These are phyloP conservation scores for Dimargaris verticillata DNA, from an alignment of 192 early-diverging fungal species.

Conservation along the genomic window DNA sequence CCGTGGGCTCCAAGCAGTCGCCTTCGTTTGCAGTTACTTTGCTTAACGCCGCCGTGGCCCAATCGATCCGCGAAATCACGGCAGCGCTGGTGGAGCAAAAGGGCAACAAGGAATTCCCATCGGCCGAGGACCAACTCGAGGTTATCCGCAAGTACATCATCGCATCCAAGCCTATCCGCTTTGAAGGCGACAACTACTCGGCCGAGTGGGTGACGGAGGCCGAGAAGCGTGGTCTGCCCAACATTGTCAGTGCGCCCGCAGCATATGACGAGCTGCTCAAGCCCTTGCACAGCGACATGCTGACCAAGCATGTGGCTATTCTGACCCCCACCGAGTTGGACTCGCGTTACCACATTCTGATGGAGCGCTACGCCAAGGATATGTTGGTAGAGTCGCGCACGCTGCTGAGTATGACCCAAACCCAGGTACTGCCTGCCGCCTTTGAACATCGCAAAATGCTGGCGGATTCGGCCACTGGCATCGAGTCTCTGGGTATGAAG, in stretches of 20 bases:
- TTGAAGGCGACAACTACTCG: slow-evolving; percentile 97
- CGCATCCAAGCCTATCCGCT: slow-evolving; percentile 69
- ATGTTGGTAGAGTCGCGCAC: slow-evolving; percentile 84
- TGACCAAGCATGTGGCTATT: slow-evolving; percentile 61
- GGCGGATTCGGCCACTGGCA: slow-evolving; percentile 59
- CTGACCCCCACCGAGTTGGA: slow-evolving; percentile 74
- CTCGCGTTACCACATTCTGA: slow-evolving; percentile 89
- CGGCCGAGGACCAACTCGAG: slow-evolving; percentile 71
- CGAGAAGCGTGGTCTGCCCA: slow-evolving; percentile 84
- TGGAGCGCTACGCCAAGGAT: slow-evolving; percentile 97
- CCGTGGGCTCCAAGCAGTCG: slow-evolving; percentile 95
- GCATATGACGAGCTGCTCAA: slow-evolving; percentile 74
- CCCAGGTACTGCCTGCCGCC: slow-evolving; percentile 76
- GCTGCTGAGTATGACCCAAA: slow-evolving; percentile 58
- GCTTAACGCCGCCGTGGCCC: slow-evolving; percentile 81
- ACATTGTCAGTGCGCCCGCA: slow-evolving; percentile 79
- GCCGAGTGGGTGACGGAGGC: slow-evolving; percentile 87
- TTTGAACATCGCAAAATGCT: slow-evolving; percentile 79
- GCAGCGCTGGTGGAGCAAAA: slow-evolving; percentile 60
- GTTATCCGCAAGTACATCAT: slow-evolving; percentile 78
- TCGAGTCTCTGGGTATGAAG: slow-evolving; percentile 41
- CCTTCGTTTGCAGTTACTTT: slow-evolving; percentile 90
- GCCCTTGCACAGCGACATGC: slow-evolving; percentile 50
- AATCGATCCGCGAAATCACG: slow-evolving; percentile 56
- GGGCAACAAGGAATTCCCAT: slow-evolving; percentile 61